Evolutionary conservation across 2,329 filamentous ascomycete species (phyloP).

Genomic region (Basipetospora chlamydospora): DNA sequence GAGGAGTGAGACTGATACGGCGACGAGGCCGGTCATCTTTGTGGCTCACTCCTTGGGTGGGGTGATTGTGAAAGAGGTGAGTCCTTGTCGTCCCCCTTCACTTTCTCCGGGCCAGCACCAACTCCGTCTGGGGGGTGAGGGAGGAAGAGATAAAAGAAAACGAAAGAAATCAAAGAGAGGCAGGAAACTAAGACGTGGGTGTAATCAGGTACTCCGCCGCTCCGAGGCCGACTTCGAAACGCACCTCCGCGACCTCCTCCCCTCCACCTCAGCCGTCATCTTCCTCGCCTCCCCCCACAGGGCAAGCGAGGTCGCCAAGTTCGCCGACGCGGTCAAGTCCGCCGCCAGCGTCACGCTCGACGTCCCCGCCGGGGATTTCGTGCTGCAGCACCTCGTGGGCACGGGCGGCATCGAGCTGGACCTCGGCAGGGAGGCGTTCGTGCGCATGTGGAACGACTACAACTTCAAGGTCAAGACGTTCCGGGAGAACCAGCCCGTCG

Average conservation of each 20-base stretch:
- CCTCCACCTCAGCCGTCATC: slow-evolving; percentile 13
- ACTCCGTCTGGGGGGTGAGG: no score
- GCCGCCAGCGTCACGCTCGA: slow-evolving; percentile 14
- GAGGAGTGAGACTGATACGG: slow-evolving; percentile 8
- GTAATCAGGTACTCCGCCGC: slow-evolving; percentile 16
- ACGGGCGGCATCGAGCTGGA: slow-evolving; percentile 11
- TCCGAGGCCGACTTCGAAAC: slow-evolving; percentile 13
- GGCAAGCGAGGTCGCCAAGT: slow-evolving; percentile 13
- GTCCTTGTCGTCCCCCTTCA: neutral
- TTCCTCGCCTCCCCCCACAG: slow-evolving; percentile 18
- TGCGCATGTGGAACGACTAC: slow-evolving; percentile 17
- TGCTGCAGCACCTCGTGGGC: slow-evolving; percentile 15
- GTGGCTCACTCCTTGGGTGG: slow-evolving; percentile 17
- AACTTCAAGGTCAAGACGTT: slow-evolving; percentile 20
- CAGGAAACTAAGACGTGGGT: neutral
- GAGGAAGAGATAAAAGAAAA: no score
- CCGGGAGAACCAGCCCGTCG: slow-evolving; percentile 11
- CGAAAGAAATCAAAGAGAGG: neutral
- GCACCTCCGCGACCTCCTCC: slow-evolving; percentile 12
- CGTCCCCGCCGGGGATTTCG: slow-evolving; percentile 9
- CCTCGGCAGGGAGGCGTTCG: slow-evolving; percentile 13
- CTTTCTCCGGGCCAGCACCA: no score
- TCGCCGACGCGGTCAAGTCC: slow-evolving; percentile 14
- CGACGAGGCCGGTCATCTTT: slow-evolving; percentile 13
- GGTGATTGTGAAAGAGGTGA: slow-evolving; percentile 18